Evolutionary conservation across 1,284 basidiomycete genomes (phyloP).

Genomic region (Apiotrichum porosum): DNA sequence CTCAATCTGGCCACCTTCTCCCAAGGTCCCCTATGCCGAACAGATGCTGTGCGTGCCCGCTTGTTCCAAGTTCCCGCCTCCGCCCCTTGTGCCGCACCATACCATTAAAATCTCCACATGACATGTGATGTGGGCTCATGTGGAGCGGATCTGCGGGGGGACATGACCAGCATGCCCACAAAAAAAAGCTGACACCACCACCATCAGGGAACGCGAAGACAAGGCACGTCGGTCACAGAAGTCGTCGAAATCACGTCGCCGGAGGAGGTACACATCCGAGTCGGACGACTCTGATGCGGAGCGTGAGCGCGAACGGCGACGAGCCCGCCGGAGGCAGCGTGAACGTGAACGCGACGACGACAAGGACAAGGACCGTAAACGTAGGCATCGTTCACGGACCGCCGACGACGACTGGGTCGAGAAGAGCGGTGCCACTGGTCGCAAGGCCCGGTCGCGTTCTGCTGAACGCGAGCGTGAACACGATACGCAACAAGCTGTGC

Average conservation of each 20-base stretch:
- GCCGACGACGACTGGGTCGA: not conserved
- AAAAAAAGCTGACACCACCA: too few relatives aligned
- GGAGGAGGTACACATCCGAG: conserved; percentile 49
- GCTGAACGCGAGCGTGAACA: not conserved
- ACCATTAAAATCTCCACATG: too few relatives aligned
- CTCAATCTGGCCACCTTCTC: conserved; percentile 80
- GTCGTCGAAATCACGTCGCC: conserved; percentile 43
- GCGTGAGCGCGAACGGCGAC: conserved; percentile 47
- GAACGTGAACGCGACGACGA: conserved; percentile 32
- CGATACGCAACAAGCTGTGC: not conserved
- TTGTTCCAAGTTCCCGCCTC: too few relatives aligned
- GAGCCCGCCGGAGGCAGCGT: conserved; percentile 27
- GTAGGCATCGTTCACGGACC: not conserved
- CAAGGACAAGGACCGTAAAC: conserved; percentile 8
- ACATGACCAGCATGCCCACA: too few relatives aligned
- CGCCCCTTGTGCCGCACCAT: too few relatives aligned
- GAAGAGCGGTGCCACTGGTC: not conserved
- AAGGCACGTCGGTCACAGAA: not conserved
- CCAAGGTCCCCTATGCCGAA: conserved; percentile 53
- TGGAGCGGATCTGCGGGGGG: too few relatives aligned
- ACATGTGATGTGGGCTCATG: too few relatives aligned
- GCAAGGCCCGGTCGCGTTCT: too few relatives aligned
- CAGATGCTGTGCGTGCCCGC: conserved; percentile 6
- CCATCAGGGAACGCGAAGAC: too few relatives aligned
- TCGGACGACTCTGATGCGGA: conserved; percentile 62